phyloP scores from a whole-genome alignment of 1,139 yeast genomes.

The Candida glucosophila region DNA sequence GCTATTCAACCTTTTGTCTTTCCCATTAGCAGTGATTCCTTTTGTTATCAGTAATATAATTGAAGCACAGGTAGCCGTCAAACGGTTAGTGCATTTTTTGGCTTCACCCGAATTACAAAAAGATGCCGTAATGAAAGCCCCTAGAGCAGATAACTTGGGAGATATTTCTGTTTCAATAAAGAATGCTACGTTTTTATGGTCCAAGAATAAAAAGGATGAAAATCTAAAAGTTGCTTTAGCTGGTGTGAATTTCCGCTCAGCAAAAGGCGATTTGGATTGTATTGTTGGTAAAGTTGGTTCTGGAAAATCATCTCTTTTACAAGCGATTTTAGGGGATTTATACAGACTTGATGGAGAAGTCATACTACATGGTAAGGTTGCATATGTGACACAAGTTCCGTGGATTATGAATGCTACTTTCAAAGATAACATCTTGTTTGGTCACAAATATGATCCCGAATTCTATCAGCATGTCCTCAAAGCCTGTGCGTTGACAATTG shows the following conservation, averaged over 20 bases:
- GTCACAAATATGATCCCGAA: slow-evolving; percentile 72
- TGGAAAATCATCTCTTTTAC: slow-evolving; percentile 85
- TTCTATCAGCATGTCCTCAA: slow-evolving; percentile 72
- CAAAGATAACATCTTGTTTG: slow-evolving; percentile 83
- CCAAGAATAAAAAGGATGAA: slow-evolving; percentile 55
- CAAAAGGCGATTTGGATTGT: slow-evolving; percentile 78
- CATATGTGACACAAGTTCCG: slow-evolving; percentile 84
- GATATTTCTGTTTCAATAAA: slow-evolving; percentile 63
- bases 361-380: slow-evolving; percentile 66
- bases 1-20: slow-evolving; percentile 72
- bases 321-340: slow-evolving; percentile 78
- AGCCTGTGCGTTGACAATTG: slow-evolving; percentile 86
- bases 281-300: slow-evolving; percentile 89
- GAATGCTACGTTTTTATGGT: slow-evolving; percentile 85
- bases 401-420: slow-evolving; percentile 97
- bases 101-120: slow-evolving; percentile 72
- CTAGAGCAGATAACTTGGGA: slow-evolving; percentile 45
- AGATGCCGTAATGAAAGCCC: slow-evolving; percentile 60
- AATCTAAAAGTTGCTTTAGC: slow-evolving; percentile 67
- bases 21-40: slow-evolving; percentile 93
- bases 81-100: slow-evolving; percentile 67
- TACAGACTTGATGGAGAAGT: slow-evolving; percentile 74
- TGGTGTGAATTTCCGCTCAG: slow-evolving; percentile 59
- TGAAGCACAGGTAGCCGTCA: slow-evolving; percentile 84
- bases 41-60: slow-evolving; percentile 79